Evolutionary conservation across 2,329 filamentous ascomycete genomes (phyloP), one percentile per base, ranked within the genome.

Genomic region (Verticillium albo-atrum): DNA sequence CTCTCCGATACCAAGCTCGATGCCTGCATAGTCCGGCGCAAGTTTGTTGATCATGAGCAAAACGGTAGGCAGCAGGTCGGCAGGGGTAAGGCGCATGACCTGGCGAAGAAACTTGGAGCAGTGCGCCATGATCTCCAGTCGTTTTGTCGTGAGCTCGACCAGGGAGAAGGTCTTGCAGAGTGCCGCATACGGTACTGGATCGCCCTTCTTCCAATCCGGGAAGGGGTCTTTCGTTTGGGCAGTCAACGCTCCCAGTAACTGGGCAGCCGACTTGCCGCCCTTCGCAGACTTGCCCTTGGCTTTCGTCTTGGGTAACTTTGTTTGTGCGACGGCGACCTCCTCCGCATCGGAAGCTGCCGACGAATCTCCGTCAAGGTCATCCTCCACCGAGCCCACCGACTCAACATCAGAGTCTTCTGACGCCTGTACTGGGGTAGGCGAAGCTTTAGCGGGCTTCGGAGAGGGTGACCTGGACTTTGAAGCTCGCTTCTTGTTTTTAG

Each of bases 31-130:
- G 70, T 99, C 95, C 3, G 95, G 94, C 2, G 95, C 95, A 27
- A 99, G 85, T 73, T 98, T 98, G 77, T 97, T 97, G 74, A 97
- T 91, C 95, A 99, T 98, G 30, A 99, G 85, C 63, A 97, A 82
- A 26, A 98, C 88, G 0, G 92, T 97, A 0, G 93, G 88, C 2
- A 97, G 82, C 23, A 99, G 82, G 71, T 99, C 95, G 17, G 88
- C 82, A 0, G 95, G 95, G 0, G 92, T 97, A 35, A 99, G 80
- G 20, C 94, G 86, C 66, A 98, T 82, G n/a, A 99, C 94, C 75
- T 99, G 95, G 34, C 91, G 89, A 55, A 99, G 82, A 71, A 99
- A 98, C 2, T 92, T 81, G 1, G 93, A 90, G 74, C 93, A 97
- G 71, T 97, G 89, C 20, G 93, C 90, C 65, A 90, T 84, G 63